These are phyloP conservation scores for Globisporangium acanthophoron DNA, from an alignment of 352 stramenopile species.

Conservation along the genomic window DNA sequence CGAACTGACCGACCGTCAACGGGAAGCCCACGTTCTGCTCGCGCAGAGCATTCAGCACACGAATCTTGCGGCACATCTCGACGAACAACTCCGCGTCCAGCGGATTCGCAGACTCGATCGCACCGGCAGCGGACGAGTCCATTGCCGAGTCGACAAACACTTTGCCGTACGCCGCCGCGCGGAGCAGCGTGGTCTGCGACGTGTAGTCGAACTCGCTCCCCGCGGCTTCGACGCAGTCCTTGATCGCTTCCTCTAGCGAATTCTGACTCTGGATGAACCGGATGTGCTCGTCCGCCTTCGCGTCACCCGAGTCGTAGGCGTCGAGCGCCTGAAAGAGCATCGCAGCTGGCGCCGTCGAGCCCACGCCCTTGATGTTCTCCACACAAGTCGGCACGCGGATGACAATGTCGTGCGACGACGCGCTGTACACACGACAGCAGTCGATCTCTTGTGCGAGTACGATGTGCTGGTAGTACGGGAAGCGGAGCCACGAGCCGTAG, in stretches of 20 bases:
- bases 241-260: slow-evolving; percentile 79
- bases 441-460: slow-evolving; percentile 62
- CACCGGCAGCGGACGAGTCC: slow-evolving; percentile 26
- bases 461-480: slow-evolving; percentile 76
- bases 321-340: slow-evolving; percentile 91
- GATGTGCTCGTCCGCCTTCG: slow-evolving; percentile 88
- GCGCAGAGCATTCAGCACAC: slow-evolving; percentile 88
- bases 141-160: slow-evolving; percentile 78
- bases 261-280: slow-evolving; percentile 81
- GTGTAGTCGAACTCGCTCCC: slow-evolving; percentile 83
- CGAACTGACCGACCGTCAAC: slow-evolving; percentile 75
- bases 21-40: slow-evolving; percentile 76
- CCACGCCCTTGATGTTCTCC: slow-evolving; percentile 85
- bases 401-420: slow-evolving; percentile 75
- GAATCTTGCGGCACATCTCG: slow-evolving; percentile 84
- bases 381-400: slow-evolving; percentile 79
- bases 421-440: slow-evolving; percentile 72
- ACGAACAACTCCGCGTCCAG: slow-evolving; percentile 84
- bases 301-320: slow-evolving; percentile 82
- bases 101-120: slow-evolving; percentile 17
- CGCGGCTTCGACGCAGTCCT: slow-evolving; percentile 84
- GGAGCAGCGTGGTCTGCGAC: slow-evolving; percentile 73
- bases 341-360: slow-evolving; percentile 79
- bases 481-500: slow-evolving; percentile 81
- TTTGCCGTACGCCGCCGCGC: slow-evolving; percentile 86